Evolutionary conservation across 352 stramenopile species (phyloP).

Genomic region (Pythium utonaiense): DNA sequence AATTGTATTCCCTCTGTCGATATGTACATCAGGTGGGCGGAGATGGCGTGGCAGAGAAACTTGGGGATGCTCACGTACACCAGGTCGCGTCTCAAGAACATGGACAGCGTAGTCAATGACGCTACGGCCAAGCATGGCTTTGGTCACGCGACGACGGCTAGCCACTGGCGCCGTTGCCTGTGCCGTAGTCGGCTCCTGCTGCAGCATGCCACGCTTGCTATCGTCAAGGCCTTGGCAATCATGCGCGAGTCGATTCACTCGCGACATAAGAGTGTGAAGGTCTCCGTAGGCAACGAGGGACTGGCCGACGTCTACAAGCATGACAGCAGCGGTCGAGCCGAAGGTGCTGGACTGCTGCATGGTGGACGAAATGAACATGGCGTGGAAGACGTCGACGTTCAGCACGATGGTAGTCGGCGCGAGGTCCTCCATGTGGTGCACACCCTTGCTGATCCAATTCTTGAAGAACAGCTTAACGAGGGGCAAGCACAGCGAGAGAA

Average conservation of each 20-base stretch:
- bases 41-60: not conserved
- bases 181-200: no score
- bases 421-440: constrained; percentile 8
- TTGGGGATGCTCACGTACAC: not conserved
- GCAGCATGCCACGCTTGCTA: not conserved
- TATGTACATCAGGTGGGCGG: no score
- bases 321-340: not conserved
- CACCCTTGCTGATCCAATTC: not conserved
- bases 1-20: not conserved
- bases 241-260: not conserved
- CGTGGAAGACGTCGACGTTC: constrained; percentile 21
- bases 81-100: not conserved
- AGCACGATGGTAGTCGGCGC: constrained; percentile 5
- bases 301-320: constrained; percentile 5
- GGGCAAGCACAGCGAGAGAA: constrained; percentile 1
- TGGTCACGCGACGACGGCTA: not conserved
- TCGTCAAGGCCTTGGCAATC: not conserved
- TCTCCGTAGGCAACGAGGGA: not conserved
- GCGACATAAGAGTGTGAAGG: not conserved
- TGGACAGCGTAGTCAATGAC: constrained; percentile 6
- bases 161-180: no score
- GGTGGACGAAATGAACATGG: constrained; percentile 11
- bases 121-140: not conserved
- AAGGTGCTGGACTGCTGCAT: constrained; percentile 5
- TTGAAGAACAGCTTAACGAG: constrained; percentile 10